Conservation (phyloP, 805 yeast species). For the Sugiyamaella smithiae region DNA sequence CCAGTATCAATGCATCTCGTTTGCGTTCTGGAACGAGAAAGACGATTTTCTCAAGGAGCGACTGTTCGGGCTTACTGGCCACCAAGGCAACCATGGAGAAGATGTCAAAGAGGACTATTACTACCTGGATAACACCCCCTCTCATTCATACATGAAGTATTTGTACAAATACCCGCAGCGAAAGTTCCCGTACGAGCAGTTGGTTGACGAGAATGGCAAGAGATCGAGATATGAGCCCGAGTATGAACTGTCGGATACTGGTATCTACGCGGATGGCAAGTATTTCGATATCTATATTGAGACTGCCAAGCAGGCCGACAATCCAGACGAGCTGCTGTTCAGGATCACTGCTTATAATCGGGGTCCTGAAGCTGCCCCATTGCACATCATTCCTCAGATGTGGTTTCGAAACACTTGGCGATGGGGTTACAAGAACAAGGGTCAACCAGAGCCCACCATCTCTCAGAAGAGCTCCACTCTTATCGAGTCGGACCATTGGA, state of each 20-base stretch:
- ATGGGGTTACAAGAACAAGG: conserved; percentile 61
- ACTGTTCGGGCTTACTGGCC: conserved; percentile 84
- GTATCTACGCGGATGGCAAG: conserved; percentile 56
- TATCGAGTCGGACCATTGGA: conserved; percentile 61
- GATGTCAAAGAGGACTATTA: conserved; percentile 70
- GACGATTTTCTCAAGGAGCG: conserved; percentile 84
- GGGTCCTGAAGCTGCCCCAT: conserved; percentile 78
- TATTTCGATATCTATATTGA: conserved; percentile 89
- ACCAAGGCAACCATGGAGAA: conserved; percentile 94
- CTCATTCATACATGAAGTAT: conserved; percentile 89
- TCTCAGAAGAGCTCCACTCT: conserved; percentile 31
- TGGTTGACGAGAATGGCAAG: conserved; percentile 63
- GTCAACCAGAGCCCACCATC: conserved; percentile 10
- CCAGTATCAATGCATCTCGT: conserved; percentile 68
- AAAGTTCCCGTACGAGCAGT: conserved; percentile 75
- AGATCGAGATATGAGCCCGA: conserved; percentile 69
- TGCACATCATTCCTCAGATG: conserved; percentile 81
- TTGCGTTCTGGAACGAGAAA: conserved; percentile 89
- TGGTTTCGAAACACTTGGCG: conserved; percentile 88
- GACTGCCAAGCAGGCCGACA: conserved; percentile 80
- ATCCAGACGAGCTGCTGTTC: conserved; percentile 76
- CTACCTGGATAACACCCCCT: conserved; percentile 87
- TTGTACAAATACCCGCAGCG: conserved; percentile 89
- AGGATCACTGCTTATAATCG: conserved; percentile 86
- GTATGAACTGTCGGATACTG: conserved; percentile 80